Percentiles rank a stretch among this genome's conserved stretches.
These are phyloP conservation scores for Amphibolis antarctica DNA, from an alignment of 106 monocot species.

Conservation along the genomic window DNA sequence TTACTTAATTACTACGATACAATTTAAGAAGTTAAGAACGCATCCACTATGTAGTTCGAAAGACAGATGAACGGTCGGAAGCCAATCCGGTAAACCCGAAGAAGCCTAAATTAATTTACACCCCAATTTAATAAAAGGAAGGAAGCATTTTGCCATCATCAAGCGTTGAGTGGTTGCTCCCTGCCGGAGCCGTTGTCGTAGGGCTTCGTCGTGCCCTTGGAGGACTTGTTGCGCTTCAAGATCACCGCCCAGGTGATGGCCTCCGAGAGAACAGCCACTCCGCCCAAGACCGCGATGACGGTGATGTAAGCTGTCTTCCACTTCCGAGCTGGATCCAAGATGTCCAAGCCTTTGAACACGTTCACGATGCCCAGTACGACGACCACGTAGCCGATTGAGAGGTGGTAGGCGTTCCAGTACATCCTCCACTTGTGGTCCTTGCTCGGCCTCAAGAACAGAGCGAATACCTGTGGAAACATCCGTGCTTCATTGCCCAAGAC, in stretches of 20 bases:
- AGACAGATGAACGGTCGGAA: too few relatives aligned
- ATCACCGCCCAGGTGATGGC: conserved; percentile 42
- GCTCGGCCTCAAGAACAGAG: conserved; percentile 60
- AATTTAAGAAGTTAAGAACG: too few relatives aligned
- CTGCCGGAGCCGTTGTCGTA: not conserved
- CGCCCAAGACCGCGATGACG: conserved; percentile 33
- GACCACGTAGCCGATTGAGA: conserved; percentile 46
- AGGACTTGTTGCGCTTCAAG: conserved; percentile 29
- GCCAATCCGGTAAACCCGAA: too few relatives aligned
- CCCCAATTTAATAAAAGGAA: too few relatives aligned
- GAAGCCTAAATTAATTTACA: too few relatives aligned
- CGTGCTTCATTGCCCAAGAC: too few relatives aligned
- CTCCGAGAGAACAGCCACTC: conserved; percentile 35
- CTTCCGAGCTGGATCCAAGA: conserved; percentile 29
- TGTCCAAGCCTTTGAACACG: conserved; percentile 52
- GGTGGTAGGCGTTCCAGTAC: conserved; percentile 69
- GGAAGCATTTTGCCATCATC: too few relatives aligned
- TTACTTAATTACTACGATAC: too few relatives aligned
- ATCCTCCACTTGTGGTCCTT: conserved; percentile 57
- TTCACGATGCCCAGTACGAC: conserved; percentile 60
- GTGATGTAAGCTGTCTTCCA: conserved; percentile 54
- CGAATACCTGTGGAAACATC: conserved; percentile 40
- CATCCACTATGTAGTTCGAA: too few relatives aligned
- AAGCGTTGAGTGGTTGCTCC: not conserved
- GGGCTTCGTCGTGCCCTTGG: not conserved